Evolutionary conservation across 805 yeast genomes (phyloP), one percentile per base, ranked within the genome.

Genomic region (Yarrowia sp.): DNA sequence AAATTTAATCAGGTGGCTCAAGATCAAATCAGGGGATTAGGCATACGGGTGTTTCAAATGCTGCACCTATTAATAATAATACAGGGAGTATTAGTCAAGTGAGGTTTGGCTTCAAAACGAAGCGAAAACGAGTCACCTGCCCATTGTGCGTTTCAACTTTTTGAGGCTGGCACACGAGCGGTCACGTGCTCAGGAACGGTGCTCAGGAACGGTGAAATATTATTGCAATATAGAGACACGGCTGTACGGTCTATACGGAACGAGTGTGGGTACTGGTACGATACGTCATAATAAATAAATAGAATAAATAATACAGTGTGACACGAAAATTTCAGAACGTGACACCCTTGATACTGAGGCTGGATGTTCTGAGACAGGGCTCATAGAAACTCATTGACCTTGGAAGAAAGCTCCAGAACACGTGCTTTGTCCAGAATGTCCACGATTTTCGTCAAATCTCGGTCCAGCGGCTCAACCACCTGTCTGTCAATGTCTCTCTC

Each of bases 301-400:
- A 10, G 14, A 41, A 41, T 41, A 41, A 41, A 41, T 41, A 41
- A 41, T 41, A 11, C 44, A 41, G 28, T 22, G 28, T 22, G 28
- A 22, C 5, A 22, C 28, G 28, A 5, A 22, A 22, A 22, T 22
- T 22, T 22, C 28, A 22, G 28, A 22, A 22, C 28, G 5, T 22
- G n/a, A n/a, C 28, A 22, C 28, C 28, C 28, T 22, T 22, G 4
- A 22, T 22, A 22, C 28, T 3, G 28, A 22, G 28, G 28, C 8
- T 14, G n/a, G 18, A 15, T 38, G 41, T 14, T 38, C 41, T n/a
- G 4, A 7, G 4, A 38, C 17, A 38, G 17, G 42, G 50, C 17
- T 32, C 11, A 51, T n/a, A 51, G 8, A n/a, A 51, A 51, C 31
- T 55, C 61, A 17, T 55, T 47, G 15, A 55, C 47, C 31, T 28